Percentiles rank a stretch among this genome's conserved stretches.
Conservation (phyloP, 2,329 filamentous ascomycete species). For the Cephalotrichum gorgonifer region DNA sequence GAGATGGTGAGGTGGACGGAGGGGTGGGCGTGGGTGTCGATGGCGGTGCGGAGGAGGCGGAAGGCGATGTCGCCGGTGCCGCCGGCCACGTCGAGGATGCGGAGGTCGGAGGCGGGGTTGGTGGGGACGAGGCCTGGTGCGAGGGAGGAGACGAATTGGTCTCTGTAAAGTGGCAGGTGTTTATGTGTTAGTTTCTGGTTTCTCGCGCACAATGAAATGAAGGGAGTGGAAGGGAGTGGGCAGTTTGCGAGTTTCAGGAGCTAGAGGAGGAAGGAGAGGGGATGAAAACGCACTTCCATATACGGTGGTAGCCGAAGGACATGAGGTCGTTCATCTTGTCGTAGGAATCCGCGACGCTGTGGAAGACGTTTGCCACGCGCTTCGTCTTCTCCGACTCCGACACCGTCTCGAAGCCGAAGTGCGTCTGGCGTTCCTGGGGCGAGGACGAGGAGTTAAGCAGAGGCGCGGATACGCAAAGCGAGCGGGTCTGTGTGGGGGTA, state of each 20-base stretch:
- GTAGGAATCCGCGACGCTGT: slow-evolving; percentile 87
- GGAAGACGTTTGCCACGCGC: slow-evolving; percentile 78
- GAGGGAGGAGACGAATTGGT: slow-evolving; percentile 85
- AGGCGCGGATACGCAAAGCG: slow-evolving; percentile 7
- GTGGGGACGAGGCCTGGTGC: slow-evolving; percentile 61
- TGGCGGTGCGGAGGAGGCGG: slow-evolving; percentile 83
- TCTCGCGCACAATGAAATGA: neutral
- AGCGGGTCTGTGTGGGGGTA: slow-evolving; percentile 6
- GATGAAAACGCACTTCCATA: slow-evolving; percentile 64
- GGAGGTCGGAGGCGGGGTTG: slow-evolving; percentile 37
- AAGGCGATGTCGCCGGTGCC: slow-evolving; percentile 98
- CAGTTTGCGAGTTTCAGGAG: neutral
- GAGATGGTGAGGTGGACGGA: slow-evolving; percentile 79
- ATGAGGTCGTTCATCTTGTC: slow-evolving; percentile 99
- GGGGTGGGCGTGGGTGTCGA: slow-evolving; percentile 67
- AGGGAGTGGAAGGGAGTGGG: neutral
- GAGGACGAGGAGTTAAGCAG: slow-evolving; percentile 11
- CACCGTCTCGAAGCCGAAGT: slow-evolving; percentile 85
- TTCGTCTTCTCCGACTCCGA: slow-evolving; percentile 65
- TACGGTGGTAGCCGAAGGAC: slow-evolving; percentile 90
- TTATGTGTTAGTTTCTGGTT: slow-evolving; percentile 8
- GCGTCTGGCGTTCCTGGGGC: slow-evolving; percentile 51
- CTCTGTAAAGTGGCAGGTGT: slow-evolving; percentile 34
- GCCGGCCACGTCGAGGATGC: slow-evolving; percentile 92
- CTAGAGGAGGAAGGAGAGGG: neutral